These are phyloP conservation scores for Fragaria ananassa DNA, from an alignment of 306 rosid genomes.

Conservation along the genomic window DNA sequence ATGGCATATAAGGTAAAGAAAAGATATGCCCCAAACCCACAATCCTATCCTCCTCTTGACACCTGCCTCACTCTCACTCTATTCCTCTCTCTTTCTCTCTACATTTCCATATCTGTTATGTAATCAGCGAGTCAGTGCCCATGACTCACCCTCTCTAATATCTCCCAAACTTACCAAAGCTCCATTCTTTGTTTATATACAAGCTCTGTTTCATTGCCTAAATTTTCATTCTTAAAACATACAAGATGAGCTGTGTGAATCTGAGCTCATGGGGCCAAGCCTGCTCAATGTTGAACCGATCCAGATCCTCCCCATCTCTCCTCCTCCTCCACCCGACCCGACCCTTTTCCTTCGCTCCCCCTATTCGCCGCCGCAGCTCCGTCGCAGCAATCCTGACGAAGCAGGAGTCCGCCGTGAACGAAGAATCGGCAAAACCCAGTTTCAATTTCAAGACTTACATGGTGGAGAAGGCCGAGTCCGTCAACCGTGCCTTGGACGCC, in stretches of 20 bases:
- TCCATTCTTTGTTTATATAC: background rate
- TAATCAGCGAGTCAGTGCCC: background rate
- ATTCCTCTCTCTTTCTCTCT: background rate
- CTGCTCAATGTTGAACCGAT: conserved; percentile 44
- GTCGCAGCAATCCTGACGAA: conserved; percentile 40
- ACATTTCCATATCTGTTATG: background rate
- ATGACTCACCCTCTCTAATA: background rate
- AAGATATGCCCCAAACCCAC: background rate
- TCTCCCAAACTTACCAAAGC: background rate
- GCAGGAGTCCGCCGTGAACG: conserved; percentile 21
- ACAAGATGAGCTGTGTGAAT: conserved; percentile 44
- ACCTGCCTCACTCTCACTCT: background rate
- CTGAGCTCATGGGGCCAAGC: conserved; percentile 40
- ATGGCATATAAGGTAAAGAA: no score
- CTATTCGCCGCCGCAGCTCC: conserved; percentile 11
- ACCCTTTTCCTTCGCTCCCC: conserved; percentile 18
- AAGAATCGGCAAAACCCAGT: background rate
- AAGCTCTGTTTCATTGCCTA: background rate
- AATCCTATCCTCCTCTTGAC: background rate
- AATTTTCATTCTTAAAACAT: background rate
- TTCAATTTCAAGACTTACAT: conserved; percentile 58
- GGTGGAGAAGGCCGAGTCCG: conserved; percentile 41
- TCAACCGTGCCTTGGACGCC: conserved; percentile 56
- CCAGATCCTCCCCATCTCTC: conserved; percentile 24
- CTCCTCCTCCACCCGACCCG: conserved; percentile 15